Evolutionary conservation across 805 yeast species (phyloP), one percentile per base, ranked within the genome.

Genomic region (Candida takata): DNA sequence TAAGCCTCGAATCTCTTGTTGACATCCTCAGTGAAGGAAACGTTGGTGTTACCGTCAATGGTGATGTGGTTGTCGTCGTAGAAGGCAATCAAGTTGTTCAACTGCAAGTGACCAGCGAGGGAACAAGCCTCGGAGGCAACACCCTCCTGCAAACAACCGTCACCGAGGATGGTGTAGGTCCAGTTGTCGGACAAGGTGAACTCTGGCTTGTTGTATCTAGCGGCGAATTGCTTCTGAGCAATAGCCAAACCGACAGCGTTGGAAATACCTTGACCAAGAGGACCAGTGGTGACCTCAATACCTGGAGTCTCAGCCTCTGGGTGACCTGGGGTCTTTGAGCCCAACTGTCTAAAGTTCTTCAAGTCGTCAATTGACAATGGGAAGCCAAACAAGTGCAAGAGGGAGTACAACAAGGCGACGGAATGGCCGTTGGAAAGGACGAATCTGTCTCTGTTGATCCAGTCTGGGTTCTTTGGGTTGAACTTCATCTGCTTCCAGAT

Each of bases 91-190:
- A 90, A 77, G 72, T 88, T 88, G 62, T 84, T 84, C 62, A 90
- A 78, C 72, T 86, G 74, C 64, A 90, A 72, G 68, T 90, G 98
- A 57, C 98, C 98, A 46, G 98, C 98, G 43, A 88, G 67, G 25
- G 98, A 90, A 51, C 76, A 74, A 39, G 96, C 92, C 73, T 90
- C 98, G 41, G 92, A 77, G 43, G 96, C 74, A 45, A 90, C 86
- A 76, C 98, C 98, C 72, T 90, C 98, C 87, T 81, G 82, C 72
- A 90, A 73, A 72, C 98, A 90, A 54, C 97, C 98, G 55, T 90
- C 98, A 69, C 98, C 98, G 43, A 88, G 67, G 70, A 90, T 78
- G 51, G 65, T 64, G 67, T 78, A 90, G 45, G 87, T 78, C 74
- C 70, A 75, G 62, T 76, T 74, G 69, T 85, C 84, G 38, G 88